These are phyloP conservation scores for Penicillium antarcticum DNA, from an alignment of 495 filamentous ascomycete species.

Conservation along the genomic window DNA sequence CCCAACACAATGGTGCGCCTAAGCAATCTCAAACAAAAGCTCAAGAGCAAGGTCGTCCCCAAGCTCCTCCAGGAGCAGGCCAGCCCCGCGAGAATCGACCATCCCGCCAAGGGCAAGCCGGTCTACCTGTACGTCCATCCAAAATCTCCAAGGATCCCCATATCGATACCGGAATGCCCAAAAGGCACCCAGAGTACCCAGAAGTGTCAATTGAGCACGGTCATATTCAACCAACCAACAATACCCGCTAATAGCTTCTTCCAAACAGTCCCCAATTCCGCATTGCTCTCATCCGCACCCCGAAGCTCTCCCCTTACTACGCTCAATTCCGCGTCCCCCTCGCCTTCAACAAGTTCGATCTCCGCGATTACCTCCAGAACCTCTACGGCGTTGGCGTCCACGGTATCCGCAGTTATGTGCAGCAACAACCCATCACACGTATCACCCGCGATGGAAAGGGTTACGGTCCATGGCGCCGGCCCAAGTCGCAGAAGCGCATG, in stretches of 20 bases:
- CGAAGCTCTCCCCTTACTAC: slow-evolving; percentile 67
- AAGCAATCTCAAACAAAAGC: slow-evolving; percentile 16
- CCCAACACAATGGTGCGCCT: slow-evolving; percentile 34
- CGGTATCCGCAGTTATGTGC: slow-evolving; percentile 74
- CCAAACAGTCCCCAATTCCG: slow-evolving; percentile 68
- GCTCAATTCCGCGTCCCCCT: slow-evolving; percentile 84
- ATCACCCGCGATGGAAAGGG: slow-evolving; percentile 35
- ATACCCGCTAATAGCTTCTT: neutral
- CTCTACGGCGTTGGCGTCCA: slow-evolving; percentile 65
- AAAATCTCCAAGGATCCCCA: neutral
- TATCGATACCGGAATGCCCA: slow-evolving; percentile 4
- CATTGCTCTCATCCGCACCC: slow-evolving; percentile 69
- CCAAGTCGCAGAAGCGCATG: slow-evolving; percentile 79
- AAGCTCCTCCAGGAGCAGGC: slow-evolving; percentile 17
- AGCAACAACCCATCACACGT: slow-evolving; percentile 58
- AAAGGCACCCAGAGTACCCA: neutral
- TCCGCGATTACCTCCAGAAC: slow-evolving; percentile 83
- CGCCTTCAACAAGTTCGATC: slow-evolving; percentile 84
- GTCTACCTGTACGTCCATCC: slow-evolving; percentile 60
- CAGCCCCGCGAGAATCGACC: slow-evolving; percentile 16
- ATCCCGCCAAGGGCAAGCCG: slow-evolving; percentile 44
- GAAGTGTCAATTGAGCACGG: neutral
- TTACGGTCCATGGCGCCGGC: slow-evolving; percentile 49
- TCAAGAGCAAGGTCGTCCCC: slow-evolving; percentile 21
- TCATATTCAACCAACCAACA: too few species aligned